Evolutionary conservation across 73 alveolate genomes (phyloP).

Genomic region (Paramecium tetraurelia): DNA sequence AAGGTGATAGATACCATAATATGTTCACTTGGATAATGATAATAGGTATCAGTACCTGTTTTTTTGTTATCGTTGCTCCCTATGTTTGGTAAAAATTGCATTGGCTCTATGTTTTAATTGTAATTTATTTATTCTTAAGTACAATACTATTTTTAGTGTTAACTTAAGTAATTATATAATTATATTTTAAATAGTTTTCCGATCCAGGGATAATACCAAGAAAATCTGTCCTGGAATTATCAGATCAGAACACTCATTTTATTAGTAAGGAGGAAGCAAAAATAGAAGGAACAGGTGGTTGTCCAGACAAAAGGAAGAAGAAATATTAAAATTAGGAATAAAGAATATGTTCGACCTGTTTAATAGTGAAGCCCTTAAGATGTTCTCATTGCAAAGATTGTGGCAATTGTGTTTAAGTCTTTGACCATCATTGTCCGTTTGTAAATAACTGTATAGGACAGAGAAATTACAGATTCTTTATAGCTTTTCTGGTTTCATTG

Average conservation of each 20-base stretch:
- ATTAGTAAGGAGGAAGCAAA: background rate
- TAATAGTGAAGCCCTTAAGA: conserved; percentile 89
- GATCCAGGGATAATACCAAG: conserved; percentile 78
- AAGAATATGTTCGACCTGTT: conserved; percentile 92
- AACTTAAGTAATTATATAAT: conserved; percentile 20
- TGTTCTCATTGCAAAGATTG: conserved; percentile 96
- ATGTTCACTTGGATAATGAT: conserved; percentile 57
- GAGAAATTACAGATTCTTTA: conserved; percentile 61
- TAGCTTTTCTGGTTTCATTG: conserved; percentile 51
- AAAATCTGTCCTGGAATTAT: conserved; percentile 38
- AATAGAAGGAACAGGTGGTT: conserved; percentile 19
- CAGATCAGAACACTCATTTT: background rate
- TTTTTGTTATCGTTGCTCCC: conserved; percentile 61
- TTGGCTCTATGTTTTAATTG: conserved; percentile 44
- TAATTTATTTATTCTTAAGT: conserved; percentile 49
- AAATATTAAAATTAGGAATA: background rate
- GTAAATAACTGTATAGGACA: conserved; percentile 95
- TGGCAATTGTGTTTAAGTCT: conserved; percentile 94
- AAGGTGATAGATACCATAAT: conserved; percentile 39
- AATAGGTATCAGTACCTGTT: conserved; percentile 44
- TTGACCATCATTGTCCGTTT: conserved; percentile 98
- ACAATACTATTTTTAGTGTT: conserved; percentile 56
- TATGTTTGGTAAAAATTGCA: conserved; percentile 58
- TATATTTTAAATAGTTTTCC: conserved; percentile 12
- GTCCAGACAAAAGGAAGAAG: conserved; percentile 26